Percentiles rank a stretch among this genome's conserved stretches.
Evolutionary conservation across 768 basidiomycete genomes (phyloP).

Genomic region (Suillus subaureus): DNA sequence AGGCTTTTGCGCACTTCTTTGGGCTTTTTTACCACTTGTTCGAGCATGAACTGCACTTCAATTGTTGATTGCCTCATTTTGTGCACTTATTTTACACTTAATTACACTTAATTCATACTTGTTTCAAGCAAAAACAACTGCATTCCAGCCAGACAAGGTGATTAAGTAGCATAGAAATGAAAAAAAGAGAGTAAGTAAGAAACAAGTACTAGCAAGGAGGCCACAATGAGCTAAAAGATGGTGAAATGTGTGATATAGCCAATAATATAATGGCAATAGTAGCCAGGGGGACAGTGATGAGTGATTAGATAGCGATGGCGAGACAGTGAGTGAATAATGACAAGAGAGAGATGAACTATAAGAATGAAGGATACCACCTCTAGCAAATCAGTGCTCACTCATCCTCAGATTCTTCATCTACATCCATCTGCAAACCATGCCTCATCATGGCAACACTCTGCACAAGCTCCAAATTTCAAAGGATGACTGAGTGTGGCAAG

Average conservation of each 20-base stretch:
- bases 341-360: not conserved
- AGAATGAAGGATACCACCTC: slow-evolving; percentile 1
- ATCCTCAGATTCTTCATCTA: not conserved
- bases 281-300: too few relatives aligned
- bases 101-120: not conserved
- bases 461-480: not conserved
- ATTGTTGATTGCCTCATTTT: not conserved
- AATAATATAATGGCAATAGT: too few relatives aligned
- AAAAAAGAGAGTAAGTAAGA: not conserved
- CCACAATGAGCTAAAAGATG: not conserved
- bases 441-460: too few relatives aligned
- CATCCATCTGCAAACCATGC: not conserved
- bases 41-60: not conserved
- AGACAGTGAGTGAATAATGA: too few relatives aligned
- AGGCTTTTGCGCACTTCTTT: not conserved
- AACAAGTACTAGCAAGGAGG: not conserved
- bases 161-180: not conserved
- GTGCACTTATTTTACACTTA: not conserved
- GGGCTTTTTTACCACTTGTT: not conserved
- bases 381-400: not conserved
- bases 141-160: not conserved
- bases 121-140: not conserved
- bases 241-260: not conserved
- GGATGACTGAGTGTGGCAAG: not conserved
- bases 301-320: too few relatives aligned